These are phyloP conservation scores for Russula foetens DNA, from an alignment of 768 basidiomycete species.

Conservation along the genomic window DNA sequence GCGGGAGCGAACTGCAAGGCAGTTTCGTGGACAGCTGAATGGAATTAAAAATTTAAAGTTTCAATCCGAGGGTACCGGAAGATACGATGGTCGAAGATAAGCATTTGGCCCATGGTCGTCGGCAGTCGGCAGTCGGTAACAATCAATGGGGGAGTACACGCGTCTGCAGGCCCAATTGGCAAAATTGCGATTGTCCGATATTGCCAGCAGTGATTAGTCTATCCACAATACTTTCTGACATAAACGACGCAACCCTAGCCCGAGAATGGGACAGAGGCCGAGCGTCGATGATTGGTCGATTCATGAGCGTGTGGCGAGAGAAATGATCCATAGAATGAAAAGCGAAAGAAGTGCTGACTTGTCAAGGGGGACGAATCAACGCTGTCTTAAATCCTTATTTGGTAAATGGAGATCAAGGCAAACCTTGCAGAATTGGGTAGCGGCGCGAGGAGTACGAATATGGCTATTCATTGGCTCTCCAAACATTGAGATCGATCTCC, in stretches of 20 bases:
- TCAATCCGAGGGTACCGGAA: neutral
- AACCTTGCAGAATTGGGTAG: neutral
- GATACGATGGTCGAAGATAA: slow-evolving; percentile 9
- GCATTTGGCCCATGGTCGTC: neutral
- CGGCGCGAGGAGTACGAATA: neutral
- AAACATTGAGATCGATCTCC: slow-evolving; percentile 5
- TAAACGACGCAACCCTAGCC: neutral
- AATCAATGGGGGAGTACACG: neutral
- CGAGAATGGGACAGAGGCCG: neutral
- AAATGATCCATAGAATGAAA: neutral
- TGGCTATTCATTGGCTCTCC: neutral
- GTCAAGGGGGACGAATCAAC: neutral
- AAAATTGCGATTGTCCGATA: neutral
- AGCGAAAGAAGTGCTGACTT: neutral
- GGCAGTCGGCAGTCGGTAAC: too few species aligned
- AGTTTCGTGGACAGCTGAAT: neutral
- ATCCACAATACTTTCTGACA: slow-evolving; percentile 2
- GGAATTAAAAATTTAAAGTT: slow-evolving; percentile 10
- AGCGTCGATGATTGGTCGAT: neutral
- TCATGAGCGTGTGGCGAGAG: neutral
- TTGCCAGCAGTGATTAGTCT: neutral
- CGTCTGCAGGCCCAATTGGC: neutral
- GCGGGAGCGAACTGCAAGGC: neutral
- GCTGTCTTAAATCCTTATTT: neutral
- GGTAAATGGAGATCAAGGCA: neutral